Evolutionary conservation across 345 rosid species (phyloP).

Genomic region (Draba incana): DNA sequence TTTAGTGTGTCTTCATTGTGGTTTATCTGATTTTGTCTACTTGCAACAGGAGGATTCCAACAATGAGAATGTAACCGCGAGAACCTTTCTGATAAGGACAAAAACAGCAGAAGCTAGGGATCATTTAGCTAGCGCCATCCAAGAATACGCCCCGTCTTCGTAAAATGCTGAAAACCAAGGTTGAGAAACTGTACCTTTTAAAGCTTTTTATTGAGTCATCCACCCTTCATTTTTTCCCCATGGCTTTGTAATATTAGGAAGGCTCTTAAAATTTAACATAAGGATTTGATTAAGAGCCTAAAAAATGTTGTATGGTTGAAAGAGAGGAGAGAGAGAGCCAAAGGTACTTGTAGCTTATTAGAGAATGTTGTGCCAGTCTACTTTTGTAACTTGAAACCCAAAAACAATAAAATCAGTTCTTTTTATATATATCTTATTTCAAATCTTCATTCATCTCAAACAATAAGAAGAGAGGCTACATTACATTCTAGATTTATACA

Average conservation of each 20-base stretch:
- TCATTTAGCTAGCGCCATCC: slow-evolving; percentile 72
- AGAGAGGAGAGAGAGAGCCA: neutral
- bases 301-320: slow-evolving; percentile 40
- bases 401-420: slow-evolving; percentile 25
- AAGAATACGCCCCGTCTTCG: slow-evolving; percentile 76
- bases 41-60: slow-evolving; percentile 62
- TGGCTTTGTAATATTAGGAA: slow-evolving; percentile 36
- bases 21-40: slow-evolving; percentile 7
- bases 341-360: slow-evolving; percentile 32
- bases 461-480: slow-evolving; percentile 23
- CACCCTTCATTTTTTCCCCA: slow-evolving; percentile 5
- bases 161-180: slow-evolving; percentile 37
- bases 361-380: slow-evolving; percentile 24
- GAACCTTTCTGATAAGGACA: slow-evolving; percentile 78
- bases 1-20: neutral
- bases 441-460: slow-evolving; percentile 27
- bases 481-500: slow-evolving; percentile 39
- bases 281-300: slow-evolving; percentile 13
- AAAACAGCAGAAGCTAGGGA: slow-evolving; percentile 78
- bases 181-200: slow-evolving; percentile 23
- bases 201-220: slow-evolving; percentile 18
- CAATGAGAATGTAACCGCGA: slow-evolving; percentile 53
- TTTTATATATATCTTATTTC: neutral
- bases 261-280: slow-evolving; percentile 29
- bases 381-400: slow-evolving; percentile 23